Evolutionary conservation across 1,139 yeast species (phyloP).

Genomic region (Hemisphaericaspora xylofermentans): DNA sequence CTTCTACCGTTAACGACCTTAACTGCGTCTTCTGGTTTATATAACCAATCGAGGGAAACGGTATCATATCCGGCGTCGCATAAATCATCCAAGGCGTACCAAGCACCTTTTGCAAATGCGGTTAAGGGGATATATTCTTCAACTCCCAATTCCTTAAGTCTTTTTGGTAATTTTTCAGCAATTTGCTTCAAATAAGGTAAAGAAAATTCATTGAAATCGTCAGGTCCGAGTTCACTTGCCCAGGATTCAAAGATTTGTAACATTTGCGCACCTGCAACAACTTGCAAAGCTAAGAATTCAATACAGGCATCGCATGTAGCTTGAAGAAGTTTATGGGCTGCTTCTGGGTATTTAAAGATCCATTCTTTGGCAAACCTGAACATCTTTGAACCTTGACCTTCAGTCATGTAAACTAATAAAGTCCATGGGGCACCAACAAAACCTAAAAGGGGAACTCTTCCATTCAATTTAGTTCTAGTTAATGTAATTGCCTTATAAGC

Average conservation of each 20-base stretch:
- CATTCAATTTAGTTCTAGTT: slow-evolving; percentile 79
- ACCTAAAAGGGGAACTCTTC: slow-evolving; percentile 91
- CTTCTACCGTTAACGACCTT: slow-evolving; percentile 70
- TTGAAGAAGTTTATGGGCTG: slow-evolving; percentile 68
- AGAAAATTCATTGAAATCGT: slow-evolving; percentile 82
- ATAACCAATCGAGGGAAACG: slow-evolving; percentile 90
- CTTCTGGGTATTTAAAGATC: slow-evolving; percentile 78
- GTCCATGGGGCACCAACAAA: slow-evolving; percentile 99
- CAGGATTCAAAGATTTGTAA: slow-evolving; percentile 94
- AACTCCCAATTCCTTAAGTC: slow-evolving; percentile 71
- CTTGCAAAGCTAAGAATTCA: slow-evolving; percentile 92
- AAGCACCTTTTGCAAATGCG: slow-evolving; percentile 93
- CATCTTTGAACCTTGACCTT: slow-evolving; percentile 94
- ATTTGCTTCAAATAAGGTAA: slow-evolving; percentile 85
- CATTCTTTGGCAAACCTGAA: slow-evolving; percentile 90
- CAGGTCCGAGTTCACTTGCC: slow-evolving; percentile 96
- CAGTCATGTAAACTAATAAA: slow-evolving; percentile 91
- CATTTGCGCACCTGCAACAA: slow-evolving; percentile 97
- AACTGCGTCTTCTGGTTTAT: slow-evolving; percentile 84
- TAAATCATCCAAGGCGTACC: slow-evolving; percentile 91
- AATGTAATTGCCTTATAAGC: slow-evolving; percentile 89
- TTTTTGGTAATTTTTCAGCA: slow-evolving; percentile 61
- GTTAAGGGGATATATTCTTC: slow-evolving; percentile 79
- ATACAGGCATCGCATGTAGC: slow-evolving; percentile 85
- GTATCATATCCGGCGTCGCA: slow-evolving; percentile 84